These are phyloP conservation scores for Lavandula angustifolia DNA, from an alignment of 257 asterid species.

Conservation along the genomic window DNA sequence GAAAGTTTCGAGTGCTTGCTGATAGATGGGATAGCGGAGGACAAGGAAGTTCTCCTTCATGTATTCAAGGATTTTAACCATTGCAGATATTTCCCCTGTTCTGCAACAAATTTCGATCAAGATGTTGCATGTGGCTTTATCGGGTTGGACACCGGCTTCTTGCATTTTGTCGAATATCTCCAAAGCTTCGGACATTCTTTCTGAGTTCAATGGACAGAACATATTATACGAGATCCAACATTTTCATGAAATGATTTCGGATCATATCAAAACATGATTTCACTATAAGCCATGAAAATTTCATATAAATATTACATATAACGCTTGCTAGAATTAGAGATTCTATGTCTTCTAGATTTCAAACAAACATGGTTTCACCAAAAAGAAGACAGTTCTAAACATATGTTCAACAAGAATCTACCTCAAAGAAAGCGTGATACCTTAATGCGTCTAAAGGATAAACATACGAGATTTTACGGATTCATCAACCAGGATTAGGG, in stretches of 20 bases:
- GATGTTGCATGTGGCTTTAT: slow-evolving; percentile 89
- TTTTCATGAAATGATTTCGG: slow-evolving; percentile 7
- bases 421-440: neutral
- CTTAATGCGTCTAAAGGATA: neutral
- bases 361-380: neutral
- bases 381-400: neutral
- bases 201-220: slow-evolving; percentile 41
- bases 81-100: slow-evolving; percentile 56
- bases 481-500: neutral
- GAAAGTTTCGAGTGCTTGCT: slow-evolving; percentile 56
- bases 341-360: neutral
- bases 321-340: neutral
- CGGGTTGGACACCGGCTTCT: slow-evolving; percentile 81
- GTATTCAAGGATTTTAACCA: slow-evolving; percentile 66
- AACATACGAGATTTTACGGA: neutral
- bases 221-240: slow-evolving; percentile 14
- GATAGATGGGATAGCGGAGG: slow-evolving; percentile 68
- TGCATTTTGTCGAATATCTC: slow-evolving; percentile 84
- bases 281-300: slow-evolving; percentile 9
- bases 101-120: slow-evolving; percentile 67
- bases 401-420: neutral
- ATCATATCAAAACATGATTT: neutral
- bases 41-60: slow-evolving; percentile 77
- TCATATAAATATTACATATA: slow-evolving; percentile 1
- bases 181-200: slow-evolving; percentile 61